Base-by-base conservation (phyloP, 2,329 filamentous ascomycete species). In the Alternaria hordeiaustralica region DNA sequence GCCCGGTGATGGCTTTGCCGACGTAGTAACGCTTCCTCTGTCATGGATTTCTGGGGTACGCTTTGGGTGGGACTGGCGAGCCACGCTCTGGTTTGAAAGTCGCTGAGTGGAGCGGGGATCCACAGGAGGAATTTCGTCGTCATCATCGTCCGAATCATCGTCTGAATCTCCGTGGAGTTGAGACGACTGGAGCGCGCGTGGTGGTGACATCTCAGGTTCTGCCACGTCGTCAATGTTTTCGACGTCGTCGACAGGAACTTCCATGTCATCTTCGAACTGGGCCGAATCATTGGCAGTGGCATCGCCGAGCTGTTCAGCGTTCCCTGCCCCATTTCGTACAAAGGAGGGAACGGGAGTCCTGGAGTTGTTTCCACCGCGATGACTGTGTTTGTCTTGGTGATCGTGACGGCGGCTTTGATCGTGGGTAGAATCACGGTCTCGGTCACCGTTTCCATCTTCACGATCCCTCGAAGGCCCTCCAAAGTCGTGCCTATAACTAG, bases 401-500 rank as follows among this genome's bases (percentile, higher is more conserved):
- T 23, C 13, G 18, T 3, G n/a, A 23, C 6, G 11, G 11, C 10
- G 51, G 15, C 25, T 36, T n/a, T 5, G 49, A 18, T 23, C 20
- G 9, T 21, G 2, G 20, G 28, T 53, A 18, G 5, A 23, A 18
- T 21, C 44, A 7, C 13, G 33, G 18, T 59, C 6, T 20, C 5
- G 28, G 30, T 30, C 13, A 36, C 20, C 7, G n/a, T 25, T 15
- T 28, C 13, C 23, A 12, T 23, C 26, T 7, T 23, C 11, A 23
- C 28, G 13, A 44, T 12, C 23, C 25, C 43, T 54, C 9, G 47
- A 28, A 44, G 30, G 12, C 9, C 43, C 55, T 6, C 51, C 43
- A 43, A 59, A 63, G 12, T 64, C 51, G 4, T 36, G 3, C 15
- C 57, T 55, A 50, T 61, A 53, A 23, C 26, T 64, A 25, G 44